A percentile compares a stretch with the other conserved stretches of the same genome.
Evolutionary conservation across 1,284 basidiomycete species (phyloP).

Genomic region (Ustilago nuda): DNA sequence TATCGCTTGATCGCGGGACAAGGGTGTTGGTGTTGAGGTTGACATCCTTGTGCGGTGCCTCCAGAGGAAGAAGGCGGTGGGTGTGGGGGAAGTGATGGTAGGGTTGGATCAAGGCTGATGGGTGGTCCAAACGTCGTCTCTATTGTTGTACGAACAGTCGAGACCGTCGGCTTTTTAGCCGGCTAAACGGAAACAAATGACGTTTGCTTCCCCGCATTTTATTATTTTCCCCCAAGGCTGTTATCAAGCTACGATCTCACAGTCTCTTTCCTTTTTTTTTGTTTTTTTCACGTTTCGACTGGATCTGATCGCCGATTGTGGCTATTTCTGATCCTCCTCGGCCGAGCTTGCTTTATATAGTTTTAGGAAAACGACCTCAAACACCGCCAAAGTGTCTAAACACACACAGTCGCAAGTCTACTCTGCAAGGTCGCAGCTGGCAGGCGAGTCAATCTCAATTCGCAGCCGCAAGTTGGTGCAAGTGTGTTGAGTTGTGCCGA

Average conservation of each 20-base stretch:
- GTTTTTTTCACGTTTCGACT: too few species aligned
- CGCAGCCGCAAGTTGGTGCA: not conserved
- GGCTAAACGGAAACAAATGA: conserved; percentile 20
- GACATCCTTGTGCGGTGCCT: conserved; percentile 12
- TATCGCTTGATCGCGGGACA: conserved; percentile 41
- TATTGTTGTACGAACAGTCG: not conserved
- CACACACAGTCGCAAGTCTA: not conserved
- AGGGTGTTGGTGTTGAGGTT: conserved; percentile 9
- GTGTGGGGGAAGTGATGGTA: not conserved
- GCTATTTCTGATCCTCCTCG: not conserved
- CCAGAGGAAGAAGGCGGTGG: not conserved
- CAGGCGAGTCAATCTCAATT: not conserved
- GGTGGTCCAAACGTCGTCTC: not conserved
- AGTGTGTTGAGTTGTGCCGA: not conserved
- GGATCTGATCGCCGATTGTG: too few species aligned
- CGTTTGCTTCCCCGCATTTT: conserved; percentile 14
- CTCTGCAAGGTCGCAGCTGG: not conserved
- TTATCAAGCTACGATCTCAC: not conserved
- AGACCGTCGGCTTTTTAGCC: conserved; percentile 29
- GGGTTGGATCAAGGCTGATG: not conserved
- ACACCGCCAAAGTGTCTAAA: too few species aligned
- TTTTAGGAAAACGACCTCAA: not conserved
- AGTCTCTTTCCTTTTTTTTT: not conserved
- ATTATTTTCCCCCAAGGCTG: too few species aligned
- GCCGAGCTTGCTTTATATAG: not conserved